Conservation (phyloP, 75 land plant species). For the Pseudotsuga menziesii region DNA sequence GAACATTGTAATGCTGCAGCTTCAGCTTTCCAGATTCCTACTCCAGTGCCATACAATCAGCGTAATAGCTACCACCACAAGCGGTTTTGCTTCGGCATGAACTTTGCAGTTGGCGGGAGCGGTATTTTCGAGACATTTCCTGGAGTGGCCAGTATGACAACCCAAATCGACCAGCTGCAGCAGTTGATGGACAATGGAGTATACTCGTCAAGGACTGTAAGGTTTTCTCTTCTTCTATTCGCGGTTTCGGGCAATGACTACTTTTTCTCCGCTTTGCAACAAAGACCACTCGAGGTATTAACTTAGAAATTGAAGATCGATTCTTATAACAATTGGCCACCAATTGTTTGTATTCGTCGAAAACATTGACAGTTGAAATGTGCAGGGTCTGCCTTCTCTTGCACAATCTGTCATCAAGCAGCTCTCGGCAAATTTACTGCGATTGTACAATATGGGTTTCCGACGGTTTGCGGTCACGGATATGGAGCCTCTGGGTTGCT, state of each 20-base stretch:
- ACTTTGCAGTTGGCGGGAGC: constrained; percentile 26
- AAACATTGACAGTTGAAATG: too few species aligned
- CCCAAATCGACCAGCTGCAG: constrained; percentile 22
- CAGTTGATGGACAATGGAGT: not conserved
- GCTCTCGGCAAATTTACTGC: constrained; percentile 12
- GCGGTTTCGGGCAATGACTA: constrained; percentile 28
- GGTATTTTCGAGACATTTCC: constrained; percentile 20
- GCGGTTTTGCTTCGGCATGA: constrained; percentile 14
- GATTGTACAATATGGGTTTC: constrained; percentile 18
- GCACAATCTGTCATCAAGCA: constrained; percentile 5
- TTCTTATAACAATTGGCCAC: too few species aligned
- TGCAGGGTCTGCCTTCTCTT: not conserved
- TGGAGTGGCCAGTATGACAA: constrained; percentile 9
- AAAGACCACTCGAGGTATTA: not conserved
- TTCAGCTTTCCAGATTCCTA: constrained; percentile 16
- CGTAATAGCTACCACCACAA: not conserved
- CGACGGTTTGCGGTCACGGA: constrained; percentile 16
- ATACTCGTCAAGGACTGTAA: not conserved
- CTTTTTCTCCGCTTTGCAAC: not conserved
- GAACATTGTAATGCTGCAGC: constrained; percentile 18
- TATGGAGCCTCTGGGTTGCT: constrained; percentile 30
- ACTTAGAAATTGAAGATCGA: too few species aligned
- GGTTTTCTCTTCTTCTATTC: constrained; percentile 21
- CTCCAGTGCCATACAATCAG: constrained; percentile 37
- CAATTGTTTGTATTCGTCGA: too few species aligned